These are phyloP conservation scores for Hygrophoropsis aurantiaca DNA, from an alignment of 768 basidiomycete genomes.

Conservation along the genomic window DNA sequence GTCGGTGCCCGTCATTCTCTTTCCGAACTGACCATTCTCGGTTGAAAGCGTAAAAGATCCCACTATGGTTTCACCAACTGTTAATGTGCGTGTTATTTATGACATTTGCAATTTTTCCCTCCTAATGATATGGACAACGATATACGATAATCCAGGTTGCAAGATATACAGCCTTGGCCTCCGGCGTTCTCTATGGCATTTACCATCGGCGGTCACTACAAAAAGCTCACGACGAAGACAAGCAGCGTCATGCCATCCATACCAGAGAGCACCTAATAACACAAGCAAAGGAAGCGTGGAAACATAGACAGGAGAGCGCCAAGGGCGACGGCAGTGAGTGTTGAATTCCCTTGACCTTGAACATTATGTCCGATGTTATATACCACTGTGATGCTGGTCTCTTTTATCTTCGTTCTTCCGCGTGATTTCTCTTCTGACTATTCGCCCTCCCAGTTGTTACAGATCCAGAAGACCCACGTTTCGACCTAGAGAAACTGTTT, in stretches of 20 bases:
- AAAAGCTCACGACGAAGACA: conserved; percentile 73
- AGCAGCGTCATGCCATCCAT: conserved; percentile 70
- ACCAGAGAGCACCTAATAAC: conserved; percentile 74
- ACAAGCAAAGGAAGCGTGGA: conserved; percentile 90
- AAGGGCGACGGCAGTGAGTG: conserved; percentile 59
- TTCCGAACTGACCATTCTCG: conserved; percentile 8
- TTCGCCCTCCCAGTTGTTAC: conserved; percentile 64
- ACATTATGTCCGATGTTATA: too few relatives aligned
- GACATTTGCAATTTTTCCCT: neutral
- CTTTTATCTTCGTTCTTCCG: neutral
- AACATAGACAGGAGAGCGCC: conserved; percentile 63
- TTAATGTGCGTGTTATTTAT: conserved; percentile 58
- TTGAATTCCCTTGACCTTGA: conserved; percentile 6
- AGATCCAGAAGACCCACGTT: conserved; percentile 92
- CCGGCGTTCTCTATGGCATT: conserved; percentile 89
- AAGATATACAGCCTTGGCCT: conserved; percentile 87
- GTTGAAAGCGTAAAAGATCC: conserved; percentile 13
- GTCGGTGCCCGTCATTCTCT: conserved; percentile 14
- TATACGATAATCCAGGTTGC: conserved; percentile 61
- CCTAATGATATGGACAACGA: too few relatives aligned
- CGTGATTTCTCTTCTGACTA: conserved; percentile 8
- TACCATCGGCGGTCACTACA: conserved; percentile 90
- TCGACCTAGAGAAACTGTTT: conserved; percentile 92
- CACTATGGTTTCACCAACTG: conserved; percentile 69
- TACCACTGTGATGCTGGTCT: neutral